Evolutionary conservation across 176 grass and related monocot species (phyloP).

Genomic region (Aegilops umbellulata): DNA sequence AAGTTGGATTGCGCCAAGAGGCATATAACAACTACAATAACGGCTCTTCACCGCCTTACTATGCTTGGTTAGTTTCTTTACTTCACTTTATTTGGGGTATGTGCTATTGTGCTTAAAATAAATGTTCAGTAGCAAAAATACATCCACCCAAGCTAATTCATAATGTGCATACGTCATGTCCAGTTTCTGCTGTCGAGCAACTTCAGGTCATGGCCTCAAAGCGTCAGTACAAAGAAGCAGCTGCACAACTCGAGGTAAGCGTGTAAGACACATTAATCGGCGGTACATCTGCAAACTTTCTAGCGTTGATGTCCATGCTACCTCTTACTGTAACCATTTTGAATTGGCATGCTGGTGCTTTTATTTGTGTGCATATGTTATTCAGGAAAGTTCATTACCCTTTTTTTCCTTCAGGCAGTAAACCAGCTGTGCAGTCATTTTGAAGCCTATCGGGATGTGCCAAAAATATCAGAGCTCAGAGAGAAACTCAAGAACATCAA

Average conservation of each 20-base stretch:
- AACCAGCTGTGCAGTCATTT: constrained; percentile 98
- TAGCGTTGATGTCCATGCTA: background rate
- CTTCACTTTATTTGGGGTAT: background rate
- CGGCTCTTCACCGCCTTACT: constrained; percentile 93
- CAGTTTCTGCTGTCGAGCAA: constrained; percentile 96
- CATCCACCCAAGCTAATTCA: constrained; percentile 8
- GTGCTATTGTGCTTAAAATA: background rate
- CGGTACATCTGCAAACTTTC: constrained; percentile 3
- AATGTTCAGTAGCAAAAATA: background rate
- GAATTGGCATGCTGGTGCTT: background rate
- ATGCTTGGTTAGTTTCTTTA: constrained; percentile 78
- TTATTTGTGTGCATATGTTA: background rate
- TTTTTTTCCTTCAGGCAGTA: constrained; percentile 70
- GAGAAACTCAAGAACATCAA: constrained; percentile 99
- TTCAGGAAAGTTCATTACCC: background rate
- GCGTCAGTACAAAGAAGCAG: constrained; percentile 96
- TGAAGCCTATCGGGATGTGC: constrained; percentile 96
- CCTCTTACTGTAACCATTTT: background rate
- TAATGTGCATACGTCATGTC: constrained; percentile 10
- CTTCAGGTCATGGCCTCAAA: constrained; percentile 99
- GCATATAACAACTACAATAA: constrained; percentile 98
- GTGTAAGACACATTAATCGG: constrained; percentile 10
- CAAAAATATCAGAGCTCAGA: constrained; percentile 96
- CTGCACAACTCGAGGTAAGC: constrained; percentile 90
- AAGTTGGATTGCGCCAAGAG: constrained; percentile 96